Percentiles rank a stretch among this genome's conserved stretches.
These are phyloP conservation scores for Centrapalus pauciflorus DNA, from an alignment of 129 eudicot genomes.

Conservation along the genomic window DNA sequence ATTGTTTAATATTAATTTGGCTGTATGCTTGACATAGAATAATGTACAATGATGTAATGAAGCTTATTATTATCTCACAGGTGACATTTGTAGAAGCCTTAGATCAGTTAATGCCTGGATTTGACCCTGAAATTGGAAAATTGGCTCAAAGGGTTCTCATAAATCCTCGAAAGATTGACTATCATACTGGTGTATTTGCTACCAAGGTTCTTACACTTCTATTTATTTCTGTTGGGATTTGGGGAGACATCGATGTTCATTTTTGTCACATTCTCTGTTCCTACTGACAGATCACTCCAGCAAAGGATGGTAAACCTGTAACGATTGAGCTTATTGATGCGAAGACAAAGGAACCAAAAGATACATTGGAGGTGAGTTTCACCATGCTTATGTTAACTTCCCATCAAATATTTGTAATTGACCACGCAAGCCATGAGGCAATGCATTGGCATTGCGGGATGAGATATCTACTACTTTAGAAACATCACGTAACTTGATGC, in stretches of 20 bases:
- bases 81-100: constrained; percentile 97
- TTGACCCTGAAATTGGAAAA: constrained; percentile 97
- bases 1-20: not conserved
- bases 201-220: constrained; percentile 60
- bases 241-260: not conserved
- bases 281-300: constrained; percentile 85
- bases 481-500: not conserved
- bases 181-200: constrained; percentile 96
- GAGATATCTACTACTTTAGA: not conserved
- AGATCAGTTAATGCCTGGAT: constrained; percentile 99
- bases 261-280: not conserved
- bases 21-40: not conserved
- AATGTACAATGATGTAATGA: constrained; percentile 4
- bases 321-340: constrained; percentile 91
- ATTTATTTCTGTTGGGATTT: not conserved
- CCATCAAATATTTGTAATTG: not conserved
- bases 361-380: constrained; percentile 73
- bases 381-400: constrained; percentile 11
- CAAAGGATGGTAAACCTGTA: constrained; percentile 95
- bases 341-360: constrained; percentile 91
- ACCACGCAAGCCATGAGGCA: not conserved
- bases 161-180: constrained; percentile 95
- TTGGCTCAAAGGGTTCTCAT: constrained; percentile 96
- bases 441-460: not conserved
- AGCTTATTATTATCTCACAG: constrained; percentile 31